phyloP scores from a whole-genome alignment of 164 flowering plant genomes.

The Vitis vinifera region ASM3070453v1 NC_081810.1:1827001-1827500 shows the following conservation, averaged over 20 bases:
- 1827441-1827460: slow-evolving; percentile 38
- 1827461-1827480: slow-evolving; percentile 72
- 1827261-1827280: slow-evolving; percentile 35
- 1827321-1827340: no score
- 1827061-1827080: no score
- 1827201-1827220: slow-evolving; percentile 59
- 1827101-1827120: no score
- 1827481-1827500: slow-evolving; percentile 63
- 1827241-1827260: slow-evolving; percentile 48
- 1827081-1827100: no score
- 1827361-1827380: slow-evolving; percentile 31
- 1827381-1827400: slow-evolving; percentile 48
- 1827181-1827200: not conserved
- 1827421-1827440: slow-evolving; percentile 49
- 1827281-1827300: slow-evolving; percentile 27
- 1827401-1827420: slow-evolving; percentile 75
- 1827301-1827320: slow-evolving; percentile 39
- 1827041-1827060: no score
- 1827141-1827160: no score
- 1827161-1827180: no score
- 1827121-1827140: no score
- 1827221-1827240: slow-evolving; percentile 43
- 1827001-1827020: no score
- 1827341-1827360: not conserved
- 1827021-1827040: no score